phyloP scores from a whole-genome alignment of 148 eudicot species.

The Suaeda aralocaspica region DNA sequence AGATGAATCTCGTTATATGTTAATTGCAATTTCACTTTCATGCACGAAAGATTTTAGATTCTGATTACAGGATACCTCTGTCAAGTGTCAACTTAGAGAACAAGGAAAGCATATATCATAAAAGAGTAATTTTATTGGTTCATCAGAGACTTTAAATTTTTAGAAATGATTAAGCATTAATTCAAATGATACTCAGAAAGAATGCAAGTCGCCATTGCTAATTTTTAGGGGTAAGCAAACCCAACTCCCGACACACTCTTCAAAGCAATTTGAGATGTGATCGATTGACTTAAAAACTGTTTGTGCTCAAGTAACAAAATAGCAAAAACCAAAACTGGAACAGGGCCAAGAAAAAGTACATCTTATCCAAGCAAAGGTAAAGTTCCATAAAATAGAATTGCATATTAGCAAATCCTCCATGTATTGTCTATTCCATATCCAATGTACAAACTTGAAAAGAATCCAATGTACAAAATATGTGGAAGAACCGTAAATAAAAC shows the following conservation, averaged over 20 bases:
- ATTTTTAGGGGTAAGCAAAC: not conserved
- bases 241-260: not conserved
- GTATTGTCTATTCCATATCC: not conserved
- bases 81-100: not conserved
- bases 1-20: not conserved
- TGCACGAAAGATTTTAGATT: not conserved
- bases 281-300: not conserved
- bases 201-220: not conserved
- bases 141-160: no score
- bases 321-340: not conserved
- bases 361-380: not conserved
- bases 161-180: no score
- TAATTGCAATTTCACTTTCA: not conserved
- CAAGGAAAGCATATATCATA: not conserved
- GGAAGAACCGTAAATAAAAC: not conserved
- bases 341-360: not conserved
- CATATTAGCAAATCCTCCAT: not conserved
- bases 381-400: not conserved
- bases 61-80: not conserved
- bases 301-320: not conserved
- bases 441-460: not conserved
- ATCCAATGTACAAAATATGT: not conserved
- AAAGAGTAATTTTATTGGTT: no score
- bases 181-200: no score
- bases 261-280: not conserved